A percentile compares a stretch with the other conserved stretches of the same genome.
Evolutionary conservation across 1,284 basidiomycete species (phyloP).

Genomic region (Chalciporus sp.): DNA sequence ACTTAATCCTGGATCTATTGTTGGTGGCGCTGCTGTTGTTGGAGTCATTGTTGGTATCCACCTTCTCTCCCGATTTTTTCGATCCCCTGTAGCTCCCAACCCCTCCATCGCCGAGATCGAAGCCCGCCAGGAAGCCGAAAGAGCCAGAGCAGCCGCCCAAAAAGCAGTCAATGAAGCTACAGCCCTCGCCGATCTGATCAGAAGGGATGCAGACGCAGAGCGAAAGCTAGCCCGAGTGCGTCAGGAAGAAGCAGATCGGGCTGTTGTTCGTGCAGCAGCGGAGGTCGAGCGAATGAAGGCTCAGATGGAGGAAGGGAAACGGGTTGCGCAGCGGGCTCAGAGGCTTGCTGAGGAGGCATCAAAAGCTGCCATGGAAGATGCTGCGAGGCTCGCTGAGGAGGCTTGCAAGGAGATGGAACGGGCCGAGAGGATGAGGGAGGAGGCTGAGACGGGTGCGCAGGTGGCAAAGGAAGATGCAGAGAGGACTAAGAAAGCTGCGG

Average conservation of each 20-base stretch:
- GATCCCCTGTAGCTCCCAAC: constrained; percentile 13
- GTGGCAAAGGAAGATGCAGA: constrained; percentile 17
- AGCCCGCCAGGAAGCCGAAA: constrained; percentile 19
- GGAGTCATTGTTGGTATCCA: not conserved
- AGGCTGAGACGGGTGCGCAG: constrained; percentile 15
- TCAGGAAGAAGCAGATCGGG: constrained; percentile 18
- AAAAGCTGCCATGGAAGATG: constrained; percentile 16
- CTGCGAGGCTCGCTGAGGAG: constrained; percentile 4
- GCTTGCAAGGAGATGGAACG: constrained; percentile 17
- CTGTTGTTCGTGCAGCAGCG: constrained; percentile 2
- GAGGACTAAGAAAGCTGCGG: constrained; percentile 3
- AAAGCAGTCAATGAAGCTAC: constrained; percentile 5
- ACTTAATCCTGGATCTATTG: no score
- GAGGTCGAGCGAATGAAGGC: constrained; percentile 11
- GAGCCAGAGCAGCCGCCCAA: constrained; percentile 8
- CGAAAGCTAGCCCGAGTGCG: constrained; percentile 4
- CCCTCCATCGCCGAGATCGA: constrained; percentile 20
- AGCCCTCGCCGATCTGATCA: not conserved
- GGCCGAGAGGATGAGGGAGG: constrained; percentile 13
- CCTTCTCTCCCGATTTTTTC: not conserved
- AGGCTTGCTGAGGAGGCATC: constrained; percentile 9
- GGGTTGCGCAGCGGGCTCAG: not conserved
- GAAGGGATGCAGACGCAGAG: not conserved
- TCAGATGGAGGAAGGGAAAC: constrained; percentile 6
- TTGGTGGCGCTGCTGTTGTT: no score